Evolutionary conservation across 345 rosid species (phyloP).

Genomic region (Rhizophora apiculata): DNA sequence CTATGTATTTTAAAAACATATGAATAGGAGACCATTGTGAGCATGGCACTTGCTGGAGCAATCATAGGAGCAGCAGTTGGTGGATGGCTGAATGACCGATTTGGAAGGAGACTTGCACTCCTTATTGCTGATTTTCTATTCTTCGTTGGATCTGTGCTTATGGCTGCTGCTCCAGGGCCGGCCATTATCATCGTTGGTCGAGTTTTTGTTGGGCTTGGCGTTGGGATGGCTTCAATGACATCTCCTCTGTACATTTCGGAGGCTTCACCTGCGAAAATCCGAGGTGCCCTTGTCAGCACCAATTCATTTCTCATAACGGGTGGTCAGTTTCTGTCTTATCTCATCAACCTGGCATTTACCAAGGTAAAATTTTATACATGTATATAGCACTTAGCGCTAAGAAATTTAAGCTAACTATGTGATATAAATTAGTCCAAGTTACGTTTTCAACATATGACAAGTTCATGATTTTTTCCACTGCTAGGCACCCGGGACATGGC

Average conservation of each 20-base stretch:
- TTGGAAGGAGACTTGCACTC: conserved; percentile 57
- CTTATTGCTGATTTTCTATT: conserved; percentile 72
- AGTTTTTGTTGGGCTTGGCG: conserved; percentile 79
- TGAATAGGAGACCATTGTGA: conserved; percentile 79
- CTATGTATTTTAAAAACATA: background rate
- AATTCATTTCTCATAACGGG: conserved; percentile 82
- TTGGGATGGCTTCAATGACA: conserved; percentile 95
- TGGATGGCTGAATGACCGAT: conserved; percentile 74
- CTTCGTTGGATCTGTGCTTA: conserved; percentile 62
- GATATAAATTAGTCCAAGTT: too few species aligned
- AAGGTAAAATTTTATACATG: conserved; percentile 24
- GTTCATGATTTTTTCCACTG: background rate
- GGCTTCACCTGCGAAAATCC: conserved; percentile 79
- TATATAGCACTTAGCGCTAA: background rate
- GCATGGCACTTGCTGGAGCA: conserved; percentile 91
- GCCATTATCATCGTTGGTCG: conserved; percentile 60
- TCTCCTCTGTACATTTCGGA: conserved; percentile 89
- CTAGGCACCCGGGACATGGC: conserved; percentile 77
- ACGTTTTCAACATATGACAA: background rate
- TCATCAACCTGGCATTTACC: conserved; percentile 80
- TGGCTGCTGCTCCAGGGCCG: conserved; percentile 74
- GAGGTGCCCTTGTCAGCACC: conserved; percentile 88
- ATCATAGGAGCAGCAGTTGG: conserved; percentile 79
- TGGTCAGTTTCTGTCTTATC: conserved; percentile 85
- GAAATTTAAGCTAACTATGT: too few species aligned